These are phyloP conservation scores for Ustilago trichophora DNA, from an alignment of 1,284 basidiomycete species.

Conservation along the genomic window DNA sequence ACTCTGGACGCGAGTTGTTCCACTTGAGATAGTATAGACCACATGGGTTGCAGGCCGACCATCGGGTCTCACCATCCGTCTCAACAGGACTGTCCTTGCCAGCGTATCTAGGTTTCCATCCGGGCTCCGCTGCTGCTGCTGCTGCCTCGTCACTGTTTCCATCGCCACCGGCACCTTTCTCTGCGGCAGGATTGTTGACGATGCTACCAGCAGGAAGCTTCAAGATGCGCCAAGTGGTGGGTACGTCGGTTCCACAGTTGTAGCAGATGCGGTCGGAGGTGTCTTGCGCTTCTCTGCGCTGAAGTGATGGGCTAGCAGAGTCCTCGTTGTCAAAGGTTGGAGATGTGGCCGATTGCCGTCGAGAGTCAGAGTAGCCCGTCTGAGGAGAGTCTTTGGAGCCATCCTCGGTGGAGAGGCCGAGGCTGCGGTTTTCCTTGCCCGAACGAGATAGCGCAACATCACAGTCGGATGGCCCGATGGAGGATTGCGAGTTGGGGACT, in stretches of 20 bases:
- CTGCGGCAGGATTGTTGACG: slow-evolving; percentile 46
- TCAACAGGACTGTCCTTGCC: slow-evolving; percentile 16
- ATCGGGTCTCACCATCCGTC: slow-evolving; percentile 45
- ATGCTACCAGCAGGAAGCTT: slow-evolving; percentile 42
- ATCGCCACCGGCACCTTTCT: slow-evolving; percentile 18
- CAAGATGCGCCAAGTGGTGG: slow-evolving; percentile 56
- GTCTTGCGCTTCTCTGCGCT: slow-evolving; percentile 37
- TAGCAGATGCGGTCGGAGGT: slow-evolving; percentile 48
- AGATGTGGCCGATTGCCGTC: slow-evolving; percentile 15
- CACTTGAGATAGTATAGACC: slow-evolving; percentile 61
- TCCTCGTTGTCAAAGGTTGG: slow-evolving; percentile 18
- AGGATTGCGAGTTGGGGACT: slow-evolving; percentile 12
- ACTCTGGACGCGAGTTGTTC: slow-evolving; percentile 51
- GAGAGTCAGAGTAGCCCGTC: slow-evolving; percentile 6
- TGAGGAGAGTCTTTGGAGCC: slow-evolving; percentile 22
- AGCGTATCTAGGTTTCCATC: slow-evolving; percentile 22
- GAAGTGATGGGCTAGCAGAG: slow-evolving; percentile 6
- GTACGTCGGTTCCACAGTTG: slow-evolving; percentile 55
- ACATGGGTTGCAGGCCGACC: slow-evolving; percentile 63
- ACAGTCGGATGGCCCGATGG: slow-evolving; percentile 4
- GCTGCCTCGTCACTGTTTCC: slow-evolving; percentile 17
- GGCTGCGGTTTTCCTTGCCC: slow-evolving; percentile 33
- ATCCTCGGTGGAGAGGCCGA: not conserved
- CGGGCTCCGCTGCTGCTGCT: slow-evolving; percentile 8
- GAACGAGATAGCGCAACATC: no score